These are phyloP conservation scores for Papilionanthe hybrid DNA, from an alignment of 116 monocot species.

Conservation along the genomic window DNA sequence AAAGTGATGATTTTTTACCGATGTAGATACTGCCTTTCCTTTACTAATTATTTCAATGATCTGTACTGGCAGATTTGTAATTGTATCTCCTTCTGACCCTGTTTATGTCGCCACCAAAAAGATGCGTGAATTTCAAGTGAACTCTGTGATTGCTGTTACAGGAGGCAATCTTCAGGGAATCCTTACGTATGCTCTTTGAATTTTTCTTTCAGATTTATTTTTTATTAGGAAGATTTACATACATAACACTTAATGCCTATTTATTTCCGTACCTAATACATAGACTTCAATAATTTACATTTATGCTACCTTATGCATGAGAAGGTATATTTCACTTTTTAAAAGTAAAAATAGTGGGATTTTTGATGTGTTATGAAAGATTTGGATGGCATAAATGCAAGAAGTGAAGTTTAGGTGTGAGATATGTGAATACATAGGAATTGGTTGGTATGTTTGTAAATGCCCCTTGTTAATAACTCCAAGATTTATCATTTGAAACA, in stretches of 20 bases:
- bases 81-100: slow-evolving; percentile 86
- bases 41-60: slow-evolving; percentile 1
- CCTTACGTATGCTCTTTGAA: slow-evolving; percentile 57
- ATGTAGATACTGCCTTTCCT: background rate
- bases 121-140: slow-evolving; percentile 81
- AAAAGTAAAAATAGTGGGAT: too few species aligned
- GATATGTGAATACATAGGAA: too few species aligned
- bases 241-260: too few species aligned
- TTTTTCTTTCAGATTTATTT: background rate
- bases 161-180: slow-evolving; percentile 82
- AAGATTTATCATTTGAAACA: background rate
- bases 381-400: too few species aligned
- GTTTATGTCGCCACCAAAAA: slow-evolving; percentile 76
- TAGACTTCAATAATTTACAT: too few species aligned
- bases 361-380: too few species aligned
- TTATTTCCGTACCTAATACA: too few species aligned
- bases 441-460: too few species aligned
- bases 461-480: background rate
- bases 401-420: too few species aligned
- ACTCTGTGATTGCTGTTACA: slow-evolving; percentile 59
- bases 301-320: too few species aligned
- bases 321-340: too few species aligned
- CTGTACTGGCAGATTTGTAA: slow-evolving; percentile 52
- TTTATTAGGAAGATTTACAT: too few species aligned
- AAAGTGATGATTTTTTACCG: background rate